These are phyloP conservation scores for Coniochaeta sp. DNA, from an alignment of 2,329 filamentous ascomycete genomes.

Conservation along the genomic window DNA sequence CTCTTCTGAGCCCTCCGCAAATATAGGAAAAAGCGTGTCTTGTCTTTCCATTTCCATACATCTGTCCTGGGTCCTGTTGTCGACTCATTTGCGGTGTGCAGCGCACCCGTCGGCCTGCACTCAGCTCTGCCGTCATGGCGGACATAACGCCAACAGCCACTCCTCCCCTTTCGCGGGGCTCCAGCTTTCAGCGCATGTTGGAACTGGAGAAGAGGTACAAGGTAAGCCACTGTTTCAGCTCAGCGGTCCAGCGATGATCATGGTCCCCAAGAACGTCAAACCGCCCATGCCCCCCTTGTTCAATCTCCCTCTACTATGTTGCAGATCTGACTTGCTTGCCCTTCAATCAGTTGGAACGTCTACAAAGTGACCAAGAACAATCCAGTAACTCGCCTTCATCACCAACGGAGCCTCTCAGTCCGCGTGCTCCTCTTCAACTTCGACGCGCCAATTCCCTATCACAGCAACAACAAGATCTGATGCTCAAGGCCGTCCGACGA, in stretches of 20 bases:
- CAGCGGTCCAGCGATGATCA: not conserved
- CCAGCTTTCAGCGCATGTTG: constrained; percentile 51
- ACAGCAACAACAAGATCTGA: constrained; percentile 15
- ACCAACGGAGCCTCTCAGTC: constrained; percentile 6
- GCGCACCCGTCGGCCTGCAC: not conserved
- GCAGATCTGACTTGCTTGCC: constrained; percentile 10
- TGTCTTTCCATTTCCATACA: not conserved
- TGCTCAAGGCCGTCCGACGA: constrained; percentile 15
- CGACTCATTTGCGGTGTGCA: not conserved
- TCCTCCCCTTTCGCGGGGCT: constrained; percentile 24
- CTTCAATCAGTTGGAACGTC: constrained; percentile 19
- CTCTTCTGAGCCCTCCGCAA: not conserved
- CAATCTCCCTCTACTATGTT: constrained; percentile 11
- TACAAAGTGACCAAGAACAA: constrained; percentile 11
- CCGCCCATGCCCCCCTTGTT: constrained; percentile 4
- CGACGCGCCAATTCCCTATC: constrained; percentile 15
- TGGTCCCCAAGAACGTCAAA: not conserved
- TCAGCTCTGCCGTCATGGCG: constrained; percentile 7
- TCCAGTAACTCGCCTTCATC: constrained; percentile 3
- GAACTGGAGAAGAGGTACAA: constrained; percentile 51
- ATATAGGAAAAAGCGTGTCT: not conserved
- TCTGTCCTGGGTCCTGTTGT: not conserved
- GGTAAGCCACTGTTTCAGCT: constrained; percentile 27
- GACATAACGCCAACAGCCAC: constrained; percentile 11
- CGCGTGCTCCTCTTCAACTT: constrained; percentile 13